A percentile compares a stretch with the other conserved stretches of the same genome.
Evolutionary conservation across 139 green algal genomes (phyloP).

Genomic region (Eudorina sp.): DNA sequence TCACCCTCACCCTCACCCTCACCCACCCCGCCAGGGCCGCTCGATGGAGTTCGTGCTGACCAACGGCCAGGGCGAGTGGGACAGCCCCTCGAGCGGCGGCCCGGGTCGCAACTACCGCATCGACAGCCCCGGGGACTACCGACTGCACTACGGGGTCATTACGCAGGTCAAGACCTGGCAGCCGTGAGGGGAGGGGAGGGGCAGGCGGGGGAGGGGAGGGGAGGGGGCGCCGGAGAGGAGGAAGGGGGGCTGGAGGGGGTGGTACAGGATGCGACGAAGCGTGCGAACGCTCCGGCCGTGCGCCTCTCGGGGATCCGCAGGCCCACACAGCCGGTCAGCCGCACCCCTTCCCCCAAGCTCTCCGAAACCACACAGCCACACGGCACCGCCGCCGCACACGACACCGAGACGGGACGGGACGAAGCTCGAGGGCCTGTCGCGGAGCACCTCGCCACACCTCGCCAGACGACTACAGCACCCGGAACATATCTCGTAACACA

Average conservation of each 20-base stretch:
- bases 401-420: no score
- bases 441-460: no score
- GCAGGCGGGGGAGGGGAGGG: neutral
- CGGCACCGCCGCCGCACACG: no score
- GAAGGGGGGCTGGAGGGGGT: neutral
- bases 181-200: neutral
- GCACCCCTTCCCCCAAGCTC: no score
- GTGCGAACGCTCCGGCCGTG: no score
- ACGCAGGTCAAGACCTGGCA: constrained; percentile 29
- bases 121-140: constrained; percentile 24
- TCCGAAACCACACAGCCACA: no score
- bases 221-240: neutral
- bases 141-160: constrained; percentile 35
- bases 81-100: neutral
- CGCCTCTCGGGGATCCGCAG: no score
- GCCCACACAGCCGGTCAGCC: no score
- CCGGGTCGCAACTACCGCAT: constrained; percentile 37
- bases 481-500: no score
- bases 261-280: neutral
- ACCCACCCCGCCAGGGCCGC: neutral
- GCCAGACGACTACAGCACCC: no score
- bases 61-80: constrained; percentile 40
- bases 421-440: no score
- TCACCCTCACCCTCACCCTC: neutral
- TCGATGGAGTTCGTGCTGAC: constrained; percentile 44